phyloP scores from a whole-genome alignment of 148 eudicot species.

The Bassia scoparia region DNA sequence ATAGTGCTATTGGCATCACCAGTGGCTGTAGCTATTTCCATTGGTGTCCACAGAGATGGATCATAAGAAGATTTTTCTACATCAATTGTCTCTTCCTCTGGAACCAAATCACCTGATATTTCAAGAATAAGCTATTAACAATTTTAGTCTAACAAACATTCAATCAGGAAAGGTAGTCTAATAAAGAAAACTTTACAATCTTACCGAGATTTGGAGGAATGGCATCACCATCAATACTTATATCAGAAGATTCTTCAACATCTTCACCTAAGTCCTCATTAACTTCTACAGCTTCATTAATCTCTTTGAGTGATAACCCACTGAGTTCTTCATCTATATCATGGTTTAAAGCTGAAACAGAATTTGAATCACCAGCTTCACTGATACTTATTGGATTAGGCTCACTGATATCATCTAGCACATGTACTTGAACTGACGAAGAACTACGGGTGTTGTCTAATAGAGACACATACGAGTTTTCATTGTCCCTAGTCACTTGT shows the following conservation, averaged over 20 bases:
- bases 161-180: no score
- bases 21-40: constrained; percentile 76
- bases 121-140: constrained; percentile 1
- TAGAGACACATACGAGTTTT: background rate
- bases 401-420: background rate
- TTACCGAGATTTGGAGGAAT: constrained; percentile 30
- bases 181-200: constrained; percentile 14
- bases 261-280: constrained; percentile 40
- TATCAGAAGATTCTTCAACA: constrained; percentile 37
- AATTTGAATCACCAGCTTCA: constrained; percentile 14
- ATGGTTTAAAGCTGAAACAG: constrained; percentile 13
- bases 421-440: constrained; percentile 6
- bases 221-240: constrained; percentile 28
- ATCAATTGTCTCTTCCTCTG: constrained; percentile 34
- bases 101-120: constrained; percentile 28
- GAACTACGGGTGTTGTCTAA: constrained; percentile 2
- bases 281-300: constrained; percentile 27
- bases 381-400: background rate
- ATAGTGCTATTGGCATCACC: constrained; percentile 53
- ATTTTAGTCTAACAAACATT: background rate
- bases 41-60: constrained; percentile 80
- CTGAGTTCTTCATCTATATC: constrained; percentile 35
- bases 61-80: constrained; percentile 31
- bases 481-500: constrained; percentile 15
- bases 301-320: constrained; percentile 32